Conservation (phyloP, 371 early-diverging fungal species). For the Mucor racemosus region DNA sequence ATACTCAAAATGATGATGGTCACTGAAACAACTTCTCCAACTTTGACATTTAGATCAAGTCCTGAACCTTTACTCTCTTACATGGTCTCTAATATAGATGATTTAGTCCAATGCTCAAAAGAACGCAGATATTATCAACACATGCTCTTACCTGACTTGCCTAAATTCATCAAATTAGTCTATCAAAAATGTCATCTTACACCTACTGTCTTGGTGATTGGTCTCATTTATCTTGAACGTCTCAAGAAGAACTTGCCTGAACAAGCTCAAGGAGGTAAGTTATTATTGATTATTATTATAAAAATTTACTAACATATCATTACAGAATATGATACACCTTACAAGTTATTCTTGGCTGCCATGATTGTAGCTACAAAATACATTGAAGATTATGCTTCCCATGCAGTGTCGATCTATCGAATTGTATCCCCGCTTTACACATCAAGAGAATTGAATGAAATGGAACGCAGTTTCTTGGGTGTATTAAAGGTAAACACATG, state of each 20-base stretch:
- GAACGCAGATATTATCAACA: slow-evolving; percentile 40
- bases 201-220: slow-evolving; percentile 60
- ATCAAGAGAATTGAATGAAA: slow-evolving; percentile 61
- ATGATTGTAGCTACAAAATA: slow-evolving; percentile 74
- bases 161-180: slow-evolving; percentile 42
- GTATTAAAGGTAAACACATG: slow-evolving; percentile 24
- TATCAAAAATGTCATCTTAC: slow-evolving; percentile 46
- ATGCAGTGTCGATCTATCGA: slow-evolving; percentile 36
- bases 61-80: slow-evolving; percentile 44
- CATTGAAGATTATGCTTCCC: slow-evolving; percentile 59
- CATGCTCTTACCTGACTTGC: slow-evolving; percentile 36
- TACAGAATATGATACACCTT: slow-evolving; percentile 72
- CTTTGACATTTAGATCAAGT: slow-evolving; percentile 30
- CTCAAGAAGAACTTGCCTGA: slow-evolving; percentile 62
- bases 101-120: slow-evolving; percentile 39
- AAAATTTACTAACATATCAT: neutral
- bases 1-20: slow-evolving; percentile 21
- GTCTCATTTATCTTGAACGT: slow-evolving; percentile 73
- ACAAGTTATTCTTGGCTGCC: slow-evolving; percentile 74
- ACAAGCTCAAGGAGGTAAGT: slow-evolving; percentile 63
- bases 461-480: slow-evolving; percentile 55
- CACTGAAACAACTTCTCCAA: slow-evolving; percentile 12
- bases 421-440: slow-evolving; percentile 56
- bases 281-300: neutral
- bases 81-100: slow-evolving; percentile 35